These are phyloP conservation scores for Erysimum cheiranthoides DNA, from an alignment of 345 rosid genomes.

Conservation along the genomic window DNA sequence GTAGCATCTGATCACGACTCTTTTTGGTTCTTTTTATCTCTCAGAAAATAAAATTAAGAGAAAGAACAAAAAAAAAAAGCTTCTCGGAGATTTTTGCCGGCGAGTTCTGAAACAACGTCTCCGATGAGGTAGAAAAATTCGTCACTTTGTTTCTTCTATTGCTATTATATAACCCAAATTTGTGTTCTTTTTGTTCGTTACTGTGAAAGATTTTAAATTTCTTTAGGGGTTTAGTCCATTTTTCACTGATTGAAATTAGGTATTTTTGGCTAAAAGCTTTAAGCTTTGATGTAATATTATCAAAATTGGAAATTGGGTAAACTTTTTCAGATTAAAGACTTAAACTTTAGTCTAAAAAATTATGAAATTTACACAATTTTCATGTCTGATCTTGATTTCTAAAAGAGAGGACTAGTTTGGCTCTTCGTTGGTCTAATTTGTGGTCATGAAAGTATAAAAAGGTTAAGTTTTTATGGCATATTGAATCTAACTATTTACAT, in stretches of 20 bases:
- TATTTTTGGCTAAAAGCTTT: not conserved
- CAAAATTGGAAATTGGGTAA: not conserved
- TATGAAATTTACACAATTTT: not conserved
- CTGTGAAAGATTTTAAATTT: not conserved
- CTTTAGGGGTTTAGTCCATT: not conserved
- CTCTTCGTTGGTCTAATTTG: not conserved
- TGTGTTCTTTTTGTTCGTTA: not conserved
- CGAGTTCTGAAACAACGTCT: slow-evolving; percentile 5
- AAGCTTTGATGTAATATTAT: not conserved
- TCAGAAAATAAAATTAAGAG: not conserved
- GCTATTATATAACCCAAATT: not conserved
- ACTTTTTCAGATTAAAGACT: not conserved
- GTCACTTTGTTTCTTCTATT: not conserved
- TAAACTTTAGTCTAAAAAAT: not conserved
- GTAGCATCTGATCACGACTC: not conserved
- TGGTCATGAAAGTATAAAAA: not conserved
- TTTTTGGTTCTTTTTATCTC: not conserved
- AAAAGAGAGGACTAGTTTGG: not conserved
- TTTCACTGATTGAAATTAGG: not conserved
- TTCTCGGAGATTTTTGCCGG: slow-evolving; percentile 11
- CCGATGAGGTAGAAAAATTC: slow-evolving; percentile 21
- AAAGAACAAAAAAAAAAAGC: not conserved
- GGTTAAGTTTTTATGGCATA: not conserved
- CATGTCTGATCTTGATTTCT: not conserved
- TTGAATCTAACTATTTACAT: not conserved